These are phyloP conservation scores for Pleurotus tuber-regium DNA, from an alignment of 768 basidiomycete genomes.

Conservation along the genomic window DNA sequence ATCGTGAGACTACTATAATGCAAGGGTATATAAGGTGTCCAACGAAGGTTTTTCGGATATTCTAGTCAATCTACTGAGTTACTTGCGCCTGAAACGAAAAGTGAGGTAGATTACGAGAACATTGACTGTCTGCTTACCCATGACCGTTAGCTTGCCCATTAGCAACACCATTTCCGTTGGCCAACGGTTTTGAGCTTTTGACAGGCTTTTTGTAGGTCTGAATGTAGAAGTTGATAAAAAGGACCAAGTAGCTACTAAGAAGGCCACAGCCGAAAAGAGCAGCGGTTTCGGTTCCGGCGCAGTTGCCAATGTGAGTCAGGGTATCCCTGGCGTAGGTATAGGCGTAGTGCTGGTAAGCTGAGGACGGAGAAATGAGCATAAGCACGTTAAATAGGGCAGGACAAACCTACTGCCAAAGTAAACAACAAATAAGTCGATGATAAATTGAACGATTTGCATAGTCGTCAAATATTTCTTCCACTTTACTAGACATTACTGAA, in stretches of 20 bases:
- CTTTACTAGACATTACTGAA: constrained; percentile 34
- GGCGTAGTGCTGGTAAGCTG: constrained; percentile 82
- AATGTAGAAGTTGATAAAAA: constrained; percentile 96
- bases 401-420: constrained; percentile 91
- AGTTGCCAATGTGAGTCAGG: constrained; percentile 76
- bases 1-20: neutral
- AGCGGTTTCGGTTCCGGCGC: constrained; percentile 85
- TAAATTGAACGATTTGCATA: constrained; percentile 96
- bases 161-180: constrained; percentile 42
- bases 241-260: constrained; percentile 84
- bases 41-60: constrained; percentile 19
- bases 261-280: constrained; percentile 88
- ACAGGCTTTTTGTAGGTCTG: constrained; percentile 75
- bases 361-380: too few relatives aligned
- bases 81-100: constrained; percentile 26
- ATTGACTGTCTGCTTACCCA: constrained; percentile 19
- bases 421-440: constrained; percentile 86
- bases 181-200: constrained; percentile 29
- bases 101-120: constrained; percentile 13
- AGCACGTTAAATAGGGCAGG: too few relatives aligned
- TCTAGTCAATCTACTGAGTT: constrained; percentile 23
- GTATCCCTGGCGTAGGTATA: constrained; percentile 53
- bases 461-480: constrained; percentile 99
- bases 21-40: constrained; percentile 33
- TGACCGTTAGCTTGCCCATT: constrained; percentile 46